These are phyloP conservation scores for Amanita pallidorosea DNA, from an alignment of 768 basidiomycete species.

Conservation along the genomic window DNA sequence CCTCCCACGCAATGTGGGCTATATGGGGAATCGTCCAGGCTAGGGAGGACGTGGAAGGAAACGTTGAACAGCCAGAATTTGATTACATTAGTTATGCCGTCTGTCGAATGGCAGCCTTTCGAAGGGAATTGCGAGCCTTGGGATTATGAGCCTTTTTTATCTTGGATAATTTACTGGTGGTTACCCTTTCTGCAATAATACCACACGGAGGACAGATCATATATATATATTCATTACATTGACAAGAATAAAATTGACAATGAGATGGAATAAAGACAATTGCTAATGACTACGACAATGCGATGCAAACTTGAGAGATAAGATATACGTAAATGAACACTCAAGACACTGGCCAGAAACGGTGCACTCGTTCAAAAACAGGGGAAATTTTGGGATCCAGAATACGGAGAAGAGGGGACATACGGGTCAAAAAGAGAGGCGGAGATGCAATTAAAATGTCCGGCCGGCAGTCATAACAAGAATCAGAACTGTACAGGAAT, in stretches of 20 bases:
- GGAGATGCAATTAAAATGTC: constrained; percentile 23
- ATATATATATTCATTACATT: constrained; percentile 6
- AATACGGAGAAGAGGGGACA: background rate
- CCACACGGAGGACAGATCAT: background rate
- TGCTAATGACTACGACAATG: constrained; percentile 30
- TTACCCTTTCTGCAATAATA: background rate
- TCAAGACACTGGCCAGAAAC: constrained; percentile 17
- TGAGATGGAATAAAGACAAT: constrained; percentile 34
- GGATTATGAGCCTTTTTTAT: constrained; percentile 16
- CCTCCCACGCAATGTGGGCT: constrained; percentile 87
- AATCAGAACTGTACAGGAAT: constrained; percentile 15
- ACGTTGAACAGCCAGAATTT: constrained; percentile 62
- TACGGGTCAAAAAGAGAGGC: background rate
- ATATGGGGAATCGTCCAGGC: constrained; percentile 94
- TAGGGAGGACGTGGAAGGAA: constrained; percentile 55
- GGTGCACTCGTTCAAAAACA: background rate
- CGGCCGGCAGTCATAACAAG: constrained; percentile 27
- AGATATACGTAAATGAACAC: constrained; percentile 25
- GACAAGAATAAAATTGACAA: constrained; percentile 17
- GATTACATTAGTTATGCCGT: constrained; percentile 82
- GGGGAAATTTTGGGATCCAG: constrained; percentile 6
- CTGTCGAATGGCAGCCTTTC: constrained; percentile 56
- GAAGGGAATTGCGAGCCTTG: constrained; percentile 40
- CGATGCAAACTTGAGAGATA: constrained; percentile 29
- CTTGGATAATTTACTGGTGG: background rate